Evolutionary conservation across 768 basidiomycete species (phyloP).

Genomic region (Tricholoma terreum): DNA sequence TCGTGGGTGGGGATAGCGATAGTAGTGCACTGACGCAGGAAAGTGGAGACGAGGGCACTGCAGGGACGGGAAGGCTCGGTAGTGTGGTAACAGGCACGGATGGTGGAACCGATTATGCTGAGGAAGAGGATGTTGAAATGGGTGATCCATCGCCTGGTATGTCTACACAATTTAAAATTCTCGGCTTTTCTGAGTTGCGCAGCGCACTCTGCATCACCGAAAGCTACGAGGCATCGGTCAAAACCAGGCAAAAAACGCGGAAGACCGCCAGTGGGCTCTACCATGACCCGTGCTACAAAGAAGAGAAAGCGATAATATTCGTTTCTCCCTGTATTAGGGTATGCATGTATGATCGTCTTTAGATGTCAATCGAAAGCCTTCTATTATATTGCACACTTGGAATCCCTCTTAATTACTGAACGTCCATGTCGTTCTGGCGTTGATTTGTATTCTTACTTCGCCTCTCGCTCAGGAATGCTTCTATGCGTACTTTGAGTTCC

Average conservation of each 20-base stretch:
- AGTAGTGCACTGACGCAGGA: conserved; percentile 82
- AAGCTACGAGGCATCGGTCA: conserved; percentile 33
- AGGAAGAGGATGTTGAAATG: conserved; percentile 63
- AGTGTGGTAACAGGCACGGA: conserved; percentile 74
- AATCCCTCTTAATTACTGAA: not conserved
- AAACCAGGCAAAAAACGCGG: conserved; percentile 30
- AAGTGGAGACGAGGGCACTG: conserved; percentile 69
- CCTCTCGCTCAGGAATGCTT: conserved; percentile 63
- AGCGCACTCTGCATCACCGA: conserved; percentile 37
- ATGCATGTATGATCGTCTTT: not conserved
- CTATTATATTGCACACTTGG: conserved; percentile 11
- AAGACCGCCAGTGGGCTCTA: conserved; percentile 29
- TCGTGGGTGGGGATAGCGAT: conserved; percentile 82
- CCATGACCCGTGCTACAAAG: conserved; percentile 37
- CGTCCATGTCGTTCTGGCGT: conserved; percentile 12
- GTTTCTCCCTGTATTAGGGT: not conserved
- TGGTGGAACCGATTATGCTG: conserved; percentile 62
- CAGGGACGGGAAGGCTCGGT: conserved; percentile 53
- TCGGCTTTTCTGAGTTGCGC: conserved; percentile 3
- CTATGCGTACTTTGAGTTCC: conserved; percentile 74
- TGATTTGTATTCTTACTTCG: conserved; percentile 33
- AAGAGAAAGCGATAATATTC: conserved; percentile 44
- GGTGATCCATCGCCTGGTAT: conserved; percentile 58
- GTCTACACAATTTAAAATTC: conserved; percentile 15
- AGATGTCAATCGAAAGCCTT: not conserved